phyloP scores from a whole-genome alignment of 2,329 filamentous ascomycete genomes.

The Aspergillus ibericus region DNA sequence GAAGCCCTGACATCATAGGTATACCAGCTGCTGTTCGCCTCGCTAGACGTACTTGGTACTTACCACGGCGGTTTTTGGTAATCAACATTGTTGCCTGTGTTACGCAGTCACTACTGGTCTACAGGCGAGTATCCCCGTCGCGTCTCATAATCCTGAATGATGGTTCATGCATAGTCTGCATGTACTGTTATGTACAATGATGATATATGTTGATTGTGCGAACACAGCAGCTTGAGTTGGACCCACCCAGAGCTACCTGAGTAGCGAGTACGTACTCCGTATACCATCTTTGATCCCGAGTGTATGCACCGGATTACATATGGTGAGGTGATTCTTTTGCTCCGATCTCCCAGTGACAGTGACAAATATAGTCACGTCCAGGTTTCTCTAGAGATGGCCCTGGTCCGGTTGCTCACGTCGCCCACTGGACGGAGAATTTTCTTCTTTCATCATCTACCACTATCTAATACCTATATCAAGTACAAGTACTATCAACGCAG shows the following conservation, averaged over 20 bases:
- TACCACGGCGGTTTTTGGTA: background rate
- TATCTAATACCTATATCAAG: too few species aligned
- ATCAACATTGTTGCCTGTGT: background rate
- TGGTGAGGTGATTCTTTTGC: background rate
- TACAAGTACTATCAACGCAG: too few species aligned
- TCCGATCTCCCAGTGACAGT: too few species aligned
- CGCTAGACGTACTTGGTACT: too few species aligned
- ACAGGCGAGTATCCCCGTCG: background rate
- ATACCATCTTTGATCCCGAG: too few species aligned
- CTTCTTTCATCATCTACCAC: background rate
- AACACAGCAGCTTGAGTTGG: background rate
- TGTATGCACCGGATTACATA: too few species aligned
- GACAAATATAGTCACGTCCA: too few species aligned
- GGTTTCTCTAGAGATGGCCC: too few species aligned
- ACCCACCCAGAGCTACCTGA: background rate
- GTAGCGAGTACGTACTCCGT: background rate
- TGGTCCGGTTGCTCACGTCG: too few species aligned
- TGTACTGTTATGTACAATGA: background rate
- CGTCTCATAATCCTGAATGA: background rate
- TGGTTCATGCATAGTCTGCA: slow-evolving; percentile 6
- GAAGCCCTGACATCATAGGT: background rate
- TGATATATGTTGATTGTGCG: background rate
- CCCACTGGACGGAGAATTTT: background rate
- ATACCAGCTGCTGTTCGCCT: background rate
- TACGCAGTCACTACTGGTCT: background rate